Percentiles rank a stretch among this genome's conserved stretches.
Evolutionary conservation across 352 stramenopile genomes (phyloP).

Genomic region (Phytopythium litorale): DNA sequence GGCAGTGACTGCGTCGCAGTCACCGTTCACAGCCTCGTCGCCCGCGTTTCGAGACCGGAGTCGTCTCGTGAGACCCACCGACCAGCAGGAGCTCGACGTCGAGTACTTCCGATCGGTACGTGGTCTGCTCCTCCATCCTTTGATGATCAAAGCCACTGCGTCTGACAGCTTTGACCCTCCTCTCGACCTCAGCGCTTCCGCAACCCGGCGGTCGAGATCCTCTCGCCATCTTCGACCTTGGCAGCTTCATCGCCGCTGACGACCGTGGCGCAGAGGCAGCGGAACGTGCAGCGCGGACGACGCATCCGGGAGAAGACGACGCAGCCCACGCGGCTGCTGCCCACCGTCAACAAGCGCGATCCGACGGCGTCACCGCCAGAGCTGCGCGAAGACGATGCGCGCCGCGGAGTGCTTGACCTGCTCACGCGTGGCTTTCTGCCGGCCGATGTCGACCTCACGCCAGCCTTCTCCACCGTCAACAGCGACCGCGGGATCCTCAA

Average conservation of each 20-base stretch:
- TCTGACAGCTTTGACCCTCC: background rate
- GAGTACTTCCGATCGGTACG: slow-evolving; percentile 48
- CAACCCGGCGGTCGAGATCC: slow-evolving; percentile 31
- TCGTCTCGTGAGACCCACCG: slow-evolving; percentile 5
- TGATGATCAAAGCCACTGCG: background rate
- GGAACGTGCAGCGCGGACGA: slow-evolving; percentile 20
- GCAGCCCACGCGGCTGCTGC: slow-evolving; percentile 47
- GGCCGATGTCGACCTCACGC: slow-evolving; percentile 52
- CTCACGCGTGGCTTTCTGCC: slow-evolving; percentile 72
- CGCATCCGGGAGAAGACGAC: slow-evolving; percentile 65
- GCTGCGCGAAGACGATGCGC: slow-evolving; percentile 54
- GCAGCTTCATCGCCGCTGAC: background rate
- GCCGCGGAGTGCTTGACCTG: slow-evolving; percentile 59
- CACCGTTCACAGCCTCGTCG: background rate
- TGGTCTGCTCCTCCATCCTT: background rate
- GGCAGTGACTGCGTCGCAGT: slow-evolving; percentile 8
- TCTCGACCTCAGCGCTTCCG: slow-evolving; percentile 26
- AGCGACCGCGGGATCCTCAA: slow-evolving; percentile 48
- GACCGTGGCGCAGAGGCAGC: slow-evolving; percentile 17
- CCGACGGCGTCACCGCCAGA: slow-evolving; percentile 45
- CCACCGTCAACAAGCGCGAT: slow-evolving; percentile 68
- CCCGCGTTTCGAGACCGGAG: background rate
- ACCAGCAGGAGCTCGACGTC: slow-evolving; percentile 16
- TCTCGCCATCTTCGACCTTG: slow-evolving; percentile 18
- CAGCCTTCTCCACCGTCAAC: slow-evolving; percentile 32